phyloP scores from a whole-genome alignment of 2,329 filamentous ascomycete genomes.

The Aspergillus ibericus region DNA sequence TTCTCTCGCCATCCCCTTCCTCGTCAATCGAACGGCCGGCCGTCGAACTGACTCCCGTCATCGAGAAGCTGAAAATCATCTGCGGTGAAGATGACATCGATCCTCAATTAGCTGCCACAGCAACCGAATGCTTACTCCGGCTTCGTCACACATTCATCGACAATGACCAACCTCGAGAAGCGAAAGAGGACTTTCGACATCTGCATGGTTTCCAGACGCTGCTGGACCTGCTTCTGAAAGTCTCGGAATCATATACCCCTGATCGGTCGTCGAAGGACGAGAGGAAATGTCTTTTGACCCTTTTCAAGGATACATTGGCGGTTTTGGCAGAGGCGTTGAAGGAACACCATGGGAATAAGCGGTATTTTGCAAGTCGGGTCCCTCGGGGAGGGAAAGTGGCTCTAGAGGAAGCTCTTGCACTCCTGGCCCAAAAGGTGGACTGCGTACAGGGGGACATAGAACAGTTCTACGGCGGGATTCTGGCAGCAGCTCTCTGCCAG shows the following conservation, averaged over 20 bases:
- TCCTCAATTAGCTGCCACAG: conserved; percentile 38
- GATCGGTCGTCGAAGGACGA: conserved; percentile 60
- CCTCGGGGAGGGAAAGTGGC: conserved; percentile 76
- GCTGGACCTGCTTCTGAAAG: conserved; percentile 66
- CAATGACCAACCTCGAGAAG: conserved; percentile 48
- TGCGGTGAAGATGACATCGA: conserved; percentile 30
- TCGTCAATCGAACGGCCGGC: conserved; percentile 36
- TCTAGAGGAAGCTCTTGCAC: conserved; percentile 68
- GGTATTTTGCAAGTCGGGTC: conserved; percentile 78
- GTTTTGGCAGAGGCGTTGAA: conserved; percentile 74
- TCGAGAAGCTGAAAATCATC: conserved; percentile 38
- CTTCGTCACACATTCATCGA: conserved; percentile 66
- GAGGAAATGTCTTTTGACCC: conserved; percentile 67
- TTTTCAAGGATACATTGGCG: conserved; percentile 57
- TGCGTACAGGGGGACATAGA: conserved; percentile 58
- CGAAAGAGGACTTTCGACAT: conserved; percentile 80
- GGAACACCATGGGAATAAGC: conserved; percentile 79
- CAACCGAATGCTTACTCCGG: conserved; percentile 60
- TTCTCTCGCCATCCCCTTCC: conserved; percentile 30
- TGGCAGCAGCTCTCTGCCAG: conserved; percentile 79
- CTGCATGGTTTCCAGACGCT: conserved; percentile 75
- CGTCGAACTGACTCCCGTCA: conserved; percentile 38
- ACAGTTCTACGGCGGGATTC: conserved; percentile 78
- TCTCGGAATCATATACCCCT: conserved; percentile 71
- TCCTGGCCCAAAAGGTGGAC: conserved; percentile 61